Base-by-base conservation (phyloP, 371 early-diverging fungal species). In the Chytridium lagenaria region DNA sequence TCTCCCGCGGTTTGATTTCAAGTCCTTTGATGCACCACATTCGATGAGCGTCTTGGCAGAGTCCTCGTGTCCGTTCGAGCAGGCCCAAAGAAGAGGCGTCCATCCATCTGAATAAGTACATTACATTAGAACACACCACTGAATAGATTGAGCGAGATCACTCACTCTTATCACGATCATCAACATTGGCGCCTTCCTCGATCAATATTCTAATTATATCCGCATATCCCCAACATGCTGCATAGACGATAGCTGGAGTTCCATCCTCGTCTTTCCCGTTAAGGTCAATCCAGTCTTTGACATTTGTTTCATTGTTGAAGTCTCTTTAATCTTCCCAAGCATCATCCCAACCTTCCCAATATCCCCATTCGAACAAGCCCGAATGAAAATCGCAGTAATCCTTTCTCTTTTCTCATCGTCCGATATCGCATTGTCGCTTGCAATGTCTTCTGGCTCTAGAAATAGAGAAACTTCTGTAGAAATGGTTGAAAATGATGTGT, bases 11-110 rank as follows among this genome's bases (percentile, higher is more conserved):
- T 87, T 80, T 0, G 94, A 92, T 73, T 85, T 86, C n/a, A 90
- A 81, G 23, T 86, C 83, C 2, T 91, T 78, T 33, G 89, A 87
- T 36, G 95, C 98, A 22, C 96, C 95, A 70, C 83, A 72, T 34
- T 92, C 92, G 31, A 96, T 71, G 61, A 96, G 84, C n/a, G 92
- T 63, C 70, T 89, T 87, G 65, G 93, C 93, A 34, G 92, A 80
- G 12, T 80, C 80, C 69, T 90, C 89, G 83, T 94, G 91, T 68
- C 91, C 90, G 83, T 94, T 96, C 74, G 92, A 92, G 57, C 92
- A 91, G 1, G 98, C 96, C 98, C 98, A 97, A 87, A 96, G 90
- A 59, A 96, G 87, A n/a, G 95, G 92, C 2, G 96, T 91, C 98
- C 98, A 97, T 26, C 98, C 98, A 73, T 87, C 93, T 90, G n/a